Base-by-base conservation (phyloP, 331 rosid species). In the Malus hybrid region DNA sequence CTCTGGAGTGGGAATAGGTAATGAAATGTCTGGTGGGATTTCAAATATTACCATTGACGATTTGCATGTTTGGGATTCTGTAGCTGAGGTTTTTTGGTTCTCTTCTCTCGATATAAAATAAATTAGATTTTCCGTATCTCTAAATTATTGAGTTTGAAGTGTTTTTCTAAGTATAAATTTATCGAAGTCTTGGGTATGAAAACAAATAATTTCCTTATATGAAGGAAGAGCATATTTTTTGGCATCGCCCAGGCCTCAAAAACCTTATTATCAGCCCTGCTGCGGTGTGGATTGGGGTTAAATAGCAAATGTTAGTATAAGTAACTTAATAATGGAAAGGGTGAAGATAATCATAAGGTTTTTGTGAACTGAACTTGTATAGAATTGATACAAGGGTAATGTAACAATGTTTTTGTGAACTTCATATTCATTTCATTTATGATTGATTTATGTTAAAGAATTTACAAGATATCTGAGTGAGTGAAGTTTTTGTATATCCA, bases 11-110 rank as follows among this genome's bases (percentile, higher is more conserved):
- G 99, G 97, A 84, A 90, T 94, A 82, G 99, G 99, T 13, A 94
- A 97, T 36, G 99, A 94, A 75, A 94, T 94, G 99, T 92, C 97
- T 5, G 96, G 99, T 42, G 99, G 99, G 71, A 84, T 92, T 53
- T 89, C 96, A 64, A 90, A 94, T 68, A 77, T 90, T 24, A 86
- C 79, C 48, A 85, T 94, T 10, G 92, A 92, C 79, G 75, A 90
- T 86, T 73, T 94, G 86, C 96, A 94, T 70, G 77, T 94, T 66
- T 89, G 97, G 97, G 79, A 94, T 79, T 94, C 93, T 16, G 96
- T 93, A 2, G 96, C 92, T 2, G 96, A 97, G 20, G 82, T 94
- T 36, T 36, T 7, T 36, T 36, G 3, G 42, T 36, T 36, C 42
- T 36, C 42, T 36, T 36, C 42, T 36, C 42, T 36, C 42, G 42